A percentile compares a stretch with the other conserved stretches of the same genome.
Evolutionary conservation across 257 asterid genomes (phyloP).

Genomic region (Ajuga chamaepitys): DNA sequence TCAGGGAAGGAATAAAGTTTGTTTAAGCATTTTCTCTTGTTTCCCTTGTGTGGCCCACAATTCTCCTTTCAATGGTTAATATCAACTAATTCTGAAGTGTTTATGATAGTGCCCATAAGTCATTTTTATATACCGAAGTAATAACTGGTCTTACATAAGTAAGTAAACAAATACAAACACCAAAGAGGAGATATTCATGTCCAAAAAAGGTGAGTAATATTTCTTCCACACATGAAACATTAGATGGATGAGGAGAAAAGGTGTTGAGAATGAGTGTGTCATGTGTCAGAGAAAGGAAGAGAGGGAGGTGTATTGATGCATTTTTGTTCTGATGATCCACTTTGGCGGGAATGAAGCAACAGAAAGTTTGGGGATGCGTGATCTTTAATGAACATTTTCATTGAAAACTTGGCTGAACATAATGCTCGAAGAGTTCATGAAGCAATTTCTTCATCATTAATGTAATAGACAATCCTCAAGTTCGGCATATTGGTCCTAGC

Average conservation of each 20-base stretch:
- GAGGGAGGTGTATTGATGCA: not conserved
- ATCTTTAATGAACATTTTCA: not conserved
- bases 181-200: not conserved
- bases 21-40: not conserved
- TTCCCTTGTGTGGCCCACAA: not conserved
- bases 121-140: not conserved
- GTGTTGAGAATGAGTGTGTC: not conserved
- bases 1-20: too few species aligned
- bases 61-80: not conserved
- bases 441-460: not conserved
- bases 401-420: not conserved
- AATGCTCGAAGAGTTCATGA: not conserved
- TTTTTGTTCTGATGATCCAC: not conserved
- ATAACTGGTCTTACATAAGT: not conserved
- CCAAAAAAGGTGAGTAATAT: not conserved
- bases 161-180: not conserved
- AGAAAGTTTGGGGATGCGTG: not conserved
- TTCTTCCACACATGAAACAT: not conserved
- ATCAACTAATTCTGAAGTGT: not conserved
- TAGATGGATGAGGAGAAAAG: not conserved
- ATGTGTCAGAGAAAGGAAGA: not conserved
- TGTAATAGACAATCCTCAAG: not conserved
- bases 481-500: not conserved
- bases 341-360: too few species aligned
- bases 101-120: not conserved